Evolutionary conservation across 345 rosid species (phyloP).

Genomic region (Bretschneidera sinensis): DNA sequence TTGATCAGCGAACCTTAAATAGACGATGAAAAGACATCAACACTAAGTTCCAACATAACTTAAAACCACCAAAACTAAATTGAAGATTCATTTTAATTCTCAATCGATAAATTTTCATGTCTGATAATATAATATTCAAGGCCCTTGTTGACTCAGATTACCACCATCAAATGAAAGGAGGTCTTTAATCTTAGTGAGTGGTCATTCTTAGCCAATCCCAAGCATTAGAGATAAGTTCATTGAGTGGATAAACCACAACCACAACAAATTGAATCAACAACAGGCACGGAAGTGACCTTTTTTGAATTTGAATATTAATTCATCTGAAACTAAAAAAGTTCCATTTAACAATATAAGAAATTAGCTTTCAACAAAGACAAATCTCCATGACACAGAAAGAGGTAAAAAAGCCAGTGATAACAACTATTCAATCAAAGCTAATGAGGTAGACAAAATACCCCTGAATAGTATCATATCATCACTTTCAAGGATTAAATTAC

Average conservation of each 20-base stretch:
- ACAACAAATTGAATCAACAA: conserved; percentile 7
- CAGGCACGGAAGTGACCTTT: conserved; percentile 2
- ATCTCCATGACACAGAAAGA: too few species aligned
- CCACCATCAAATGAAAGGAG: conserved; percentile 18
- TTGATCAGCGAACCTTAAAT: conserved; percentile 28
- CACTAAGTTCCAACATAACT: conserved; percentile 12
- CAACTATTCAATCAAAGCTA: too few species aligned
- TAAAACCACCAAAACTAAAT: conserved; percentile 9
- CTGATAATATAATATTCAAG: background rate
- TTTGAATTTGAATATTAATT: background rate
- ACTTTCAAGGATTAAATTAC: too few species aligned
- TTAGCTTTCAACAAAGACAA: too few species aligned
- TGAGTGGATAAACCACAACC: conserved; percentile 28
- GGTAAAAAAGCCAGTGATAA: too few species aligned
- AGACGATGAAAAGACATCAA: conserved; percentile 6
- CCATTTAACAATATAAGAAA: background rate
- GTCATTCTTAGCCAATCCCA: conserved; percentile 10
- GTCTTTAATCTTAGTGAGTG: conserved; percentile 10
- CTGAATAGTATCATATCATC: too few species aligned
- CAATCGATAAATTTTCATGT: conserved; percentile 10
- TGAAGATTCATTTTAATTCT: conserved; percentile 18
- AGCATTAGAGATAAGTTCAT: conserved; percentile 10
- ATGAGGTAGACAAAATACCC: too few species aligned
- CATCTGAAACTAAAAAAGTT: background rate
- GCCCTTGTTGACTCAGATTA: conserved; percentile 12